Evolutionary conservation across 768 basidiomycete species (phyloP).

Genomic region (Hemileccinum rubropunctum): DNA sequence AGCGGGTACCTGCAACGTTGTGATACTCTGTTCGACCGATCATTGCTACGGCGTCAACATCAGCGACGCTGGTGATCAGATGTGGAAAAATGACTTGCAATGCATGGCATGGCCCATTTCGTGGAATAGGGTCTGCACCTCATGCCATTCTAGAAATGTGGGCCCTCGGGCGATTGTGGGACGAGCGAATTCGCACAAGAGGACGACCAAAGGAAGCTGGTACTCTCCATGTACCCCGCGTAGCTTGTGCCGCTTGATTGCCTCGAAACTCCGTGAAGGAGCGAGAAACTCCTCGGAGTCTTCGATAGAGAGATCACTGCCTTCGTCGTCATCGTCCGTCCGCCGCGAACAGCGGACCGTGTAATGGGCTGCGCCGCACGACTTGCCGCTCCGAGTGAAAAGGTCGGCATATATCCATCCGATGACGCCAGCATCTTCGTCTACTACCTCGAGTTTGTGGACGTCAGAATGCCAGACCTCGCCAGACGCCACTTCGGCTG

Average conservation of each 20-base stretch:
- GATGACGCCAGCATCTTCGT: slow-evolving; percentile 81
- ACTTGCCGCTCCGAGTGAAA: slow-evolving; percentile 81
- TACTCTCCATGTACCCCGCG: slow-evolving; percentile 66
- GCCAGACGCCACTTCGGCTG: slow-evolving; percentile 62
- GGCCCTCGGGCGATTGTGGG: slow-evolving; percentile 61
- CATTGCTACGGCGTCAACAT: slow-evolving; percentile 66
- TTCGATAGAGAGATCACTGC: slow-evolving; percentile 49
- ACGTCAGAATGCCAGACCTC: slow-evolving; percentile 91
- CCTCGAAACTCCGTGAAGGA: slow-evolving; percentile 62
- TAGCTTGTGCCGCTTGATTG: slow-evolving; percentile 55
- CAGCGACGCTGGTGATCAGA: slow-evolving; percentile 1
- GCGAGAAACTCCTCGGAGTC: slow-evolving; percentile 41
- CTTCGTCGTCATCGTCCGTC: slow-evolving; percentile 86
- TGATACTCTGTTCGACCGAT: slow-evolving; percentile 96
- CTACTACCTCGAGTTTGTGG: slow-evolving; percentile 89
- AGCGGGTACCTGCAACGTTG: slow-evolving; percentile 96
- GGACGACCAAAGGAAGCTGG: slow-evolving; percentile 89
- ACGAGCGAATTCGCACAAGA: slow-evolving; percentile 82
- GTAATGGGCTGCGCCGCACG: slow-evolving; percentile 93
- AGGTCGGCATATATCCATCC: slow-evolving; percentile 97
- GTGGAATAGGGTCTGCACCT: slow-evolving; percentile 92
- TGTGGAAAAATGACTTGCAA: slow-evolving; percentile 58
- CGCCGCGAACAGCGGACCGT: slow-evolving; percentile 93
- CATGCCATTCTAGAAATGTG: slow-evolving; percentile 84
- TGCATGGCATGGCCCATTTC: slow-evolving; percentile 99